Evolutionary conservation across 768 basidiomycete genomes (phyloP), one percentile per base, ranked within the genome.

Genomic region (Lactifluus hygrophoroides): DNA sequence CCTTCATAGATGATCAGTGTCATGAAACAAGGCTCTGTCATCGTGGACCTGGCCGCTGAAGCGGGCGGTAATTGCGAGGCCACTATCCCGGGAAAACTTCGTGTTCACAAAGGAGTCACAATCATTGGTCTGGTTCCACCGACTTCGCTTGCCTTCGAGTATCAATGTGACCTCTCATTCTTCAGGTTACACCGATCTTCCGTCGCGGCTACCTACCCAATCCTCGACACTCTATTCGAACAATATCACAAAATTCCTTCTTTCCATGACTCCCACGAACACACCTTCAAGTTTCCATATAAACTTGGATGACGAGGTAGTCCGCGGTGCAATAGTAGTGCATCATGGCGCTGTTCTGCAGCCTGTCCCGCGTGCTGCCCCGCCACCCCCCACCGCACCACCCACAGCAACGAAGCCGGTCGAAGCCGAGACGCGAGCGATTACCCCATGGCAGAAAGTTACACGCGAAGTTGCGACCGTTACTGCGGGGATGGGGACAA

Each of bases 11-110:
- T 93, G 87, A 78, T 94, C 14, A 80, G 84, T 40, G 86, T 84
- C n/a, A 92, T 94, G 91, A 92, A 88, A 65, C 89, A 88, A 73
- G 91, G 91, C 25, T 93, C 91, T 5, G 84, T 94, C 28, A 81
- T 94, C 52, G 90, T 93, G 27, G 91, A 94, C 69, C 69, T 89
- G 58, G 91, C 91, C 38, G 86, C 90, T 16, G 91, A 94, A 72
- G 80, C 89, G 45, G 90, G 91, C n/a, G 91, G 91, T 14, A 94
- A 94, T 62, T 93, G 91, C 65, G 86, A 84, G 65, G 85, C 83
- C 14, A 94, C 91, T 9, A 75, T 77, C 51, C 90, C 91, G 7
- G 91, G 91, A 28, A 79, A 91, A 65, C 73, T 90, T 32, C 70
- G 76, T 49, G 75, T 84, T 10, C 77, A 87, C 63, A 74, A 82